Base-by-base conservation (phyloP, 31 red algal genomes). In the Endocladia muricata region DNA sequence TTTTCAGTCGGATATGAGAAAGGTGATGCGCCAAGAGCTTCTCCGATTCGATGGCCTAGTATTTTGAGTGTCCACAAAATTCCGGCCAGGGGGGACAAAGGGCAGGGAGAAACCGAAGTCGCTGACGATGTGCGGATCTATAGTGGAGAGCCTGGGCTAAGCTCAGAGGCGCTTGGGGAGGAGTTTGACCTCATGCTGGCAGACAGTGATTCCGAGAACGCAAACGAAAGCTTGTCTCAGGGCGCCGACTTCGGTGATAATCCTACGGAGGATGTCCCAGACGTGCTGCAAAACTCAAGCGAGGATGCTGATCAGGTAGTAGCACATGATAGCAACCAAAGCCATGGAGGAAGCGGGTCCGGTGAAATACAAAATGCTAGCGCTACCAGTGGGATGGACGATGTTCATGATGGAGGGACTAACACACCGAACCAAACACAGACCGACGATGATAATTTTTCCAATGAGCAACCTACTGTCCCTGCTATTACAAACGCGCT, bases 1-100 rank as follows among this genome's bases (percentile, higher is more conserved):
- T 83, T 91, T 35, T 83, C 87, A 36, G 43, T 91, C n/a, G 87
- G 78, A 64, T 91, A 91, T 63, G 77, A 82, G 34, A 64, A 83
- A n/a, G 43, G 61, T 22, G 87, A 91, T 54, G 72, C 25, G 19
- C 87, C 78, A 5, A 42, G 25, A 29, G 36, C 22, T 72, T 13
- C 38, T 76, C 40, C 39, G 70, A 76, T 32, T 61, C 37, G 44
- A 76, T 68, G 43, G 40, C 30, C 43, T 41, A n/a, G 32, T 48
- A 59, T 30, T 22, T n/a, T 55, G 42, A 37, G 69, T 68, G 44
- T 52, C 49, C 63, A 22, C 44, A 19, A 49, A 8, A 34, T n/a
- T n/a, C n/a, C n/a, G n/a, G n/a, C n/a, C n/a, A n/a, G n/a, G n/a
- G n/a, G n/a, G n/a, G n/a, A n/a, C n/a, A n/a, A n/a, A n/a, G n/a